phyloP scores from a whole-genome alignment of 345 rosid species.

The Angophora floribunda region DNA sequence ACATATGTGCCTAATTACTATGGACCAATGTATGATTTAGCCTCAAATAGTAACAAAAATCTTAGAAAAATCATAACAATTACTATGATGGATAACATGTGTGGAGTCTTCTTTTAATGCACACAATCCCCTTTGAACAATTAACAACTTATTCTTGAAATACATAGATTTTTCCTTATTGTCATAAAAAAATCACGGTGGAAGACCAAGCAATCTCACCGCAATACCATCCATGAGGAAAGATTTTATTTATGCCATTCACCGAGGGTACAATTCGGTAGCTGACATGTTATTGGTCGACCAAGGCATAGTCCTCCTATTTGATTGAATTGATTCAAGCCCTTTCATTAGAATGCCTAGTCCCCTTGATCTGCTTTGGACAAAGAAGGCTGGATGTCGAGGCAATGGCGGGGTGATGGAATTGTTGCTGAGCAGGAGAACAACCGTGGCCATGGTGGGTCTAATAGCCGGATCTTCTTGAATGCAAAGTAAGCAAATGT shows the following conservation, averaged over 20 bases:
- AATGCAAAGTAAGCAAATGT: constrained; percentile 15
- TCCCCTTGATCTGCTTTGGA: accelerated
- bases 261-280: too few species aligned
- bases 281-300: background rate
- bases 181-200: too few species aligned
- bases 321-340: accelerated
- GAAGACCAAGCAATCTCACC: too few species aligned
- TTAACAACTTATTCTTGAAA: too few species aligned
- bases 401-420: background rate
- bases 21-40: background rate
- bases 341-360: background rate
- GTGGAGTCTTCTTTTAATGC: too few species aligned
- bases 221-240: too few species aligned
- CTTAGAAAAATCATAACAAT: too few species aligned
- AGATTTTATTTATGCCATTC: too few species aligned
- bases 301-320: background rate
- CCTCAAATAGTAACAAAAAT: too few species aligned
- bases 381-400: constrained; percentile 2
- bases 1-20: background rate
- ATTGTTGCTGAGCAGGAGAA: constrained; percentile 11
- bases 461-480: constrained; percentile 12
- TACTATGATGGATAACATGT: too few species aligned
- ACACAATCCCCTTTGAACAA: too few species aligned
- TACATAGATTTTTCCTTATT: too few species aligned
- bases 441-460: constrained; percentile 10